phyloP scores from a whole-genome alignment of 2,329 filamentous ascomycete species.

The Neofusicoccum umdonicola region DNA sequence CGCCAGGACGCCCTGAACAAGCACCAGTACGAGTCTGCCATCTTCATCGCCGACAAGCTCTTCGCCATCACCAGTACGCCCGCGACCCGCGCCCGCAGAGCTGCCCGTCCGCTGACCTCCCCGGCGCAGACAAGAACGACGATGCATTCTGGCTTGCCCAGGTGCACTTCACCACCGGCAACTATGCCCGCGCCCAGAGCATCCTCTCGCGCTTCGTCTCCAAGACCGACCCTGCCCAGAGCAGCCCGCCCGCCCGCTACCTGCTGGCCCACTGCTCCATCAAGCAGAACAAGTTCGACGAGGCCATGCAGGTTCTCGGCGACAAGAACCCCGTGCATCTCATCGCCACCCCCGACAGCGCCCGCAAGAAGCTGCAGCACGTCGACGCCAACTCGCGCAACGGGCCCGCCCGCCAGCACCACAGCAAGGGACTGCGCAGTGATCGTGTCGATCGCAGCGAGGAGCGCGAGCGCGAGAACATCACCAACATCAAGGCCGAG shows the following conservation, averaged over 20 bases:
- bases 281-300: slow-evolving; percentile 85
- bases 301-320: slow-evolving; percentile 80
- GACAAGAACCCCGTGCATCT: slow-evolving; percentile 93
- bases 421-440: slow-evolving; percentile 45
- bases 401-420: slow-evolving; percentile 23
- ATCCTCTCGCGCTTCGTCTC: slow-evolving; percentile 70
- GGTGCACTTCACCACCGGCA: slow-evolving; percentile 91
- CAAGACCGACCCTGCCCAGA: slow-evolving; percentile 75
- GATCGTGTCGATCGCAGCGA: slow-evolving; percentile 59
- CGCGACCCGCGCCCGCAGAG: slow-evolving; percentile 5
- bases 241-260: slow-evolving; percentile 86
- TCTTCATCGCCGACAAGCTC: slow-evolving; percentile 96
- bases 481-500: slow-evolving; percentile 78
- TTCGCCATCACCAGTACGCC: slow-evolving; percentile 82
- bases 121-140: slow-evolving; percentile 72
- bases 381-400: slow-evolving; percentile 53
- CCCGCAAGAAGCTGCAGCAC: slow-evolving; percentile 69
- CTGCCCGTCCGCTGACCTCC: slow-evolving; percentile 18
- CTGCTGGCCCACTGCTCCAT: slow-evolving; percentile 92
- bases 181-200: slow-evolving; percentile 87
- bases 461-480: slow-evolving; percentile 66
- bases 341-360: slow-evolving; percentile 64
- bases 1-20: slow-evolving; percentile 92
- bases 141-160: slow-evolving; percentile 99
- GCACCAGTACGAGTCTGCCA: slow-evolving; percentile 92